A percentile compares a stretch with the other conserved stretches of the same genome.
Conservation (phyloP, 2,329 filamentous ascomycete genomes). For the Apiospora sp. region DNA sequence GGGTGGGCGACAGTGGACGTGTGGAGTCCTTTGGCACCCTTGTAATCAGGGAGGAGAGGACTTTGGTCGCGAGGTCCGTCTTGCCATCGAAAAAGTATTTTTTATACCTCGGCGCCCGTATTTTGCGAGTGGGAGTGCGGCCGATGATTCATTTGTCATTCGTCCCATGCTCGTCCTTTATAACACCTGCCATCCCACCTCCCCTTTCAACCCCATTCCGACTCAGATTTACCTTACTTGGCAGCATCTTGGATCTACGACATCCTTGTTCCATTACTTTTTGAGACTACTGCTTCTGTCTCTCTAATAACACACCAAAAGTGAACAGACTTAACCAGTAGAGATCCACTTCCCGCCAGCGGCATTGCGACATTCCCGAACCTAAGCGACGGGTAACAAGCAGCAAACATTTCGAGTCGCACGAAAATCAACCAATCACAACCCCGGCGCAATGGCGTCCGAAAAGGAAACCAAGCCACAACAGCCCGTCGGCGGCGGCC, state of each 20-base stretch:
- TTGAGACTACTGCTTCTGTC: neutral
- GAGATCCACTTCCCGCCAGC: slow-evolving; percentile 4
- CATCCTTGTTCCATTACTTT: neutral
- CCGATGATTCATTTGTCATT: slow-evolving; percentile 1
- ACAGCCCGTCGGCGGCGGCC: neutral
- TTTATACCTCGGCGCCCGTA: slow-evolving; percentile 15
- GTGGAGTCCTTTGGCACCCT: neutral
- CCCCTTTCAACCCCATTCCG: neutral
- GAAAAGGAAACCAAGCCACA: slow-evolving; percentile 13
- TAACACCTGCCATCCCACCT: slow-evolving; percentile 6
- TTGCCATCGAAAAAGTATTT: neutral
- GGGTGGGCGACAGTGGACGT: neutral
- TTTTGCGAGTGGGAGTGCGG: neutral
- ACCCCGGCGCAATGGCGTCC: slow-evolving; percentile 10
- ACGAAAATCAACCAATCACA: neutral
- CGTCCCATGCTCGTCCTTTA: neutral
- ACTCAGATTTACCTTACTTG: slow-evolving; percentile 1
- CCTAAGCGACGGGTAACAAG: slow-evolving; percentile 5
- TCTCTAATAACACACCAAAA: neutral
- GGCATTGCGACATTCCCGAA: slow-evolving; percentile 4
- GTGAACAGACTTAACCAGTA: neutral
- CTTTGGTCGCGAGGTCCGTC: neutral
- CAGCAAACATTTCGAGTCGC: neutral
- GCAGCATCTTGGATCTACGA: neutral
- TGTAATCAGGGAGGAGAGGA: slow-evolving; percentile 3